Percentiles rank a stretch among this genome's conserved stretches.
Evolutionary conservation across 2,329 filamentous ascomycete genomes (phyloP).

Genomic region (Stagonosporopsis tanaceti): DNA sequence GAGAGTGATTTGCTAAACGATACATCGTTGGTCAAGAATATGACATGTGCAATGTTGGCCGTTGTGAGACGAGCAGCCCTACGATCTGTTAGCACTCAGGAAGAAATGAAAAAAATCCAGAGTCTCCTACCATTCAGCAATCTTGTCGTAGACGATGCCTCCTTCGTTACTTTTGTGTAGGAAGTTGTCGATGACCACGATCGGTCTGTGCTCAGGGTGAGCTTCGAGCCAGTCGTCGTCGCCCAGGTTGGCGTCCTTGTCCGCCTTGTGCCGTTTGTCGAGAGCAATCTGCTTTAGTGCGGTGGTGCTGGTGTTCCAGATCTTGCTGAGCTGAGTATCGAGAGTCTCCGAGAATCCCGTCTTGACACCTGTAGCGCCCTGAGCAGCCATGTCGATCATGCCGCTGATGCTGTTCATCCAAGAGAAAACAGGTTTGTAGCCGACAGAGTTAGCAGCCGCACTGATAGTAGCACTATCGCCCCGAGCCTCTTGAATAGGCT

Average conservation of each 20-base stretch:
- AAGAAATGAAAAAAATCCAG: neutral
- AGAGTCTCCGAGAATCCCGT: constrained; percentile 93
- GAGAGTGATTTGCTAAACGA: constrained; percentile 87
- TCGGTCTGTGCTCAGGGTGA: constrained; percentile 81
- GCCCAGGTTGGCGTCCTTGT: constrained; percentile 74
- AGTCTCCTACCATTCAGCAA: constrained; percentile 71
- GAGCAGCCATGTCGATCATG: constrained; percentile 88
- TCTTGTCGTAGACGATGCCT: constrained; percentile 59
- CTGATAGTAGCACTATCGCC: constrained; percentile 87
- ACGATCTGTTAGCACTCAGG: constrained; percentile 15
- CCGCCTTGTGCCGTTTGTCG: constrained; percentile 71
- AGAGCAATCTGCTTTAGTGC: constrained; percentile 82
- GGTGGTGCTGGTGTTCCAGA: constrained; percentile 81
- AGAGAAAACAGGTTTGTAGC: constrained; percentile 91
- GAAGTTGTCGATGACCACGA: constrained; percentile 93
- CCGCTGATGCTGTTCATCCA: constrained; percentile 97
- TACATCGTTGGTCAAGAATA: constrained; percentile 90
- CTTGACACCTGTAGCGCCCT: constrained; percentile 93
- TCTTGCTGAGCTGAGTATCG: constrained; percentile 88
- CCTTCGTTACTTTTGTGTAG: constrained; percentile 72
- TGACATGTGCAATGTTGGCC: constrained; percentile 88
- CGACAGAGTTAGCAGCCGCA: constrained; percentile 81
- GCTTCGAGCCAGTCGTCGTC: constrained; percentile 91
- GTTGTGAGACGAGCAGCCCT: constrained; percentile 83
- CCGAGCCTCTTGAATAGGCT: constrained; percentile 87